Evolutionary conservation across 78 protist species (phyloP).

Genomic region (Monosiga brevicollis): DNA sequence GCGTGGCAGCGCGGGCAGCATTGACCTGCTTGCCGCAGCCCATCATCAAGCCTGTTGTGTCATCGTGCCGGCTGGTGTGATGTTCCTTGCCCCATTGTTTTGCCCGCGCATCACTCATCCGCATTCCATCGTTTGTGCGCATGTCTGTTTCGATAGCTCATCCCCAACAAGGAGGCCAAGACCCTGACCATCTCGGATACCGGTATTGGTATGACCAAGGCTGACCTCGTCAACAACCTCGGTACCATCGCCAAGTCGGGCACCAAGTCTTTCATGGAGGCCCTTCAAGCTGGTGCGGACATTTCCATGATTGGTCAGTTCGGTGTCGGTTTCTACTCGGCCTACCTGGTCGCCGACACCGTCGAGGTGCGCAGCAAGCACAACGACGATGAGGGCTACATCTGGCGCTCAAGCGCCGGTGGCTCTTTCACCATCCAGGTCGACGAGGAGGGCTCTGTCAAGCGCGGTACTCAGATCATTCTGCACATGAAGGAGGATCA

Average conservation of each 20-base stretch:
- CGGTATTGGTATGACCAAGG: slow-evolving; percentile 99
- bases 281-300: slow-evolving; percentile 90
- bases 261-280: slow-evolving; percentile 96
- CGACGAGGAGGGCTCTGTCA: slow-evolving; percentile 65
- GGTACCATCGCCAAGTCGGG: slow-evolving; percentile 99
- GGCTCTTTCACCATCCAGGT: slow-evolving; percentile 89
- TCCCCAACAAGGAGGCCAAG: slow-evolving; percentile 85
- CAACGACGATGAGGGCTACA: slow-evolving; percentile 97
- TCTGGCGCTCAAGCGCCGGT: slow-evolving; percentile 98
- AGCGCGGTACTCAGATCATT: slow-evolving; percentile 94
- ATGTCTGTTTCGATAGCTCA: no score
- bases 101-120: no score
- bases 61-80: no score
- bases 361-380: slow-evolving; percentile 93
- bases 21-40: no score
- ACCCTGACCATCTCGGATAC: slow-evolving; percentile 90
- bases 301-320: slow-evolving; percentile 98
- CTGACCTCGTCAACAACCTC: slow-evolving; percentile 94
- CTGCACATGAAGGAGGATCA: slow-evolving; percentile 97
- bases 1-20: no score
- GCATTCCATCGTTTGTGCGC: no score
- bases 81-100: no score
- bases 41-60: no score
- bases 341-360: slow-evolving; percentile 97
- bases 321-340: slow-evolving; percentile 99